Evolutionary conservation across 257 asterid genomes (phyloP).

Genomic region (Forsythia viridissima): DNA sequence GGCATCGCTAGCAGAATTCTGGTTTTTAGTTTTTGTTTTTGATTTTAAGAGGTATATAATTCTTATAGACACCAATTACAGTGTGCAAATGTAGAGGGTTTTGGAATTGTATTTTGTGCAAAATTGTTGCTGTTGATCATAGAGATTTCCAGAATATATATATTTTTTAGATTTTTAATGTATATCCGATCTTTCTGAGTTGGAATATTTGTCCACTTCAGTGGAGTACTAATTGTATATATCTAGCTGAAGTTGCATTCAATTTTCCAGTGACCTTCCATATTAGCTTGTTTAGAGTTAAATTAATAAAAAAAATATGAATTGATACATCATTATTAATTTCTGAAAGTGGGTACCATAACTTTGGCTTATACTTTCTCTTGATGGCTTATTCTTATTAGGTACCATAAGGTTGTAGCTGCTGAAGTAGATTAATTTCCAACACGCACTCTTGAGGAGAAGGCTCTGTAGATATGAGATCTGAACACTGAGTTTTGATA

Average conservation of each 20-base stretch:
- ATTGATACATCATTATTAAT: constrained; percentile 6
- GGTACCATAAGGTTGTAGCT: constrained; percentile 30
- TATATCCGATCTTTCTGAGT: neutral
- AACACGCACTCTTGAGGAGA: constrained; percentile 11
- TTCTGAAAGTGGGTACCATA: constrained; percentile 14
- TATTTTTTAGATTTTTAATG: neutral
- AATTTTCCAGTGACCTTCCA: neutral
- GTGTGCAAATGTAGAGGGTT: neutral
- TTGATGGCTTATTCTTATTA: constrained; percentile 19
- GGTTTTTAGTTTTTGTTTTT: neutral
- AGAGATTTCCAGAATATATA: neutral
- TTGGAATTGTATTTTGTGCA: neutral
- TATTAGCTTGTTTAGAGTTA: constrained; percentile 8
- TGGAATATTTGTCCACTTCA: constrained; percentile 1
- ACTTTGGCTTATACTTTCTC: constrained; percentile 20
- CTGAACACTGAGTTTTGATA: constrained; percentile 24
- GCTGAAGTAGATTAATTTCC: constrained; percentile 23
- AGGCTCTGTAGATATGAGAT: constrained; percentile 39
- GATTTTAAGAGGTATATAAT: neutral
- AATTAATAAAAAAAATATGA: neutral
- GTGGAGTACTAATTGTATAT: neutral
- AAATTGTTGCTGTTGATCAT: neutral
- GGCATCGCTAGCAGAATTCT: neutral
- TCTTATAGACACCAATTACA: neutral
- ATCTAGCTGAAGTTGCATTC: neutral